Evolutionary conservation across 164 flowering plant species (phyloP), one percentile per base, ranked within the genome.

Genomic region (Umbilicus rupestris): DNA sequence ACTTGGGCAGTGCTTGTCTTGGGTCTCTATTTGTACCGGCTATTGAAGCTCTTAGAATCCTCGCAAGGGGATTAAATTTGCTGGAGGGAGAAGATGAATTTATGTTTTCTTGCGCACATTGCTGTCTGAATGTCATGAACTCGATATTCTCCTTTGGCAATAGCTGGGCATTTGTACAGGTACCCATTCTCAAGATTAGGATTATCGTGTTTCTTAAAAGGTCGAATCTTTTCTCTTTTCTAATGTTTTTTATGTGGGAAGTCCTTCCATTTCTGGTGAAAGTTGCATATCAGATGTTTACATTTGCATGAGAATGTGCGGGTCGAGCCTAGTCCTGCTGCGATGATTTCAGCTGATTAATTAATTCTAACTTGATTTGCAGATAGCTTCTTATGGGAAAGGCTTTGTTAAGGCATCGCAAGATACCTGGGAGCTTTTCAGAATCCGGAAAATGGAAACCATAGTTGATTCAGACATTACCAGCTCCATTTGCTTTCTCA

Each of bases 131-230:
- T 29, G 85, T 88, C 68, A 90, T 93, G 98, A 79, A 88, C 30
- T 75, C 84, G 66, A 80, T 90, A 72, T 93, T 90, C 79, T 76
- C 77, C 37, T 76, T 66, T 63, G 98, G 97, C 64, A 90, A 93
- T 76, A 81, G 96, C 58, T 93, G 98, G 97, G 97, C 94, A 14
- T 93, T 72, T 77, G 98, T 93, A 39, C 97, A 92, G 89, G 97
- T 92, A 77, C 22, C n/a, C 11, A 55, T 55, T 26, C 60, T 55
- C 60, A 60, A 60, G 31, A 19, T 57, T 31, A 22, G 46, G 66
- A 64, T 64, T 3, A 17, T 64, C 12, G 19, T 41, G 33, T 30
- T 35, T 44, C n/a, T n/a, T n/a, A n/a, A n/a, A n/a, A n/a, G n/a
- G n/a, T n/a, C n/a, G n/a, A n/a, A n/a, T n/a, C n/a, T n/a, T n/a